Conservation (phyloP, 1,139 yeast genomes). For the Sugiyamaella pinicola region DNA sequence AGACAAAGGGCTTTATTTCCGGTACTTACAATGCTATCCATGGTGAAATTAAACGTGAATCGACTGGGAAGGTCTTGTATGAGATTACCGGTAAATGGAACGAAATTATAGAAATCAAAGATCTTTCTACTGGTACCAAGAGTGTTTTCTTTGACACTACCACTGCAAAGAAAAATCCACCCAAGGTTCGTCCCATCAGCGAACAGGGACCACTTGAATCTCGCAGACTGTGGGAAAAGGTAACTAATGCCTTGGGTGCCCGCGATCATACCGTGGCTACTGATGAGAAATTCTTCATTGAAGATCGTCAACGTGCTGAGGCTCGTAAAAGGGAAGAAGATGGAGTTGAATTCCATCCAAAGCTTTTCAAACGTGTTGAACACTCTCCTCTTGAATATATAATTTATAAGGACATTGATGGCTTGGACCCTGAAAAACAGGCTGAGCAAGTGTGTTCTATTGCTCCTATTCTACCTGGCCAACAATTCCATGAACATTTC, state of each 20-base stretch:
- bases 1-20: conserved; percentile 89
- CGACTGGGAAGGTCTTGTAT: conserved; percentile 58
- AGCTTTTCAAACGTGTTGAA: conserved; percentile 58
- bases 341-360: conserved; percentile 80
- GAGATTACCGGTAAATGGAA: conserved; percentile 92
- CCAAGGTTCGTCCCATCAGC: conserved; percentile 71
- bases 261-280: conserved; percentile 85
- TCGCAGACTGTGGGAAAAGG: conserved; percentile 78
- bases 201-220: conserved; percentile 86
- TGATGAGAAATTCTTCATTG: conserved; percentile 81
- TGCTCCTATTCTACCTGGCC: conserved; percentile 78
- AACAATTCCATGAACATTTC: conserved; percentile 61
- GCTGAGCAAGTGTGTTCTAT: conserved; percentile 58
- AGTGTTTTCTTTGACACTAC: conserved; percentile 65
- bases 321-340: conserved; percentile 77
- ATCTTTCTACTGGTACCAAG: conserved; percentile 53
- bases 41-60: conserved; percentile 63
- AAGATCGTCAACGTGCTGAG: conserved; percentile 72
- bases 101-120: conserved; percentile 72
- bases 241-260: conserved; percentile 70
- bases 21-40: conserved; percentile 91
- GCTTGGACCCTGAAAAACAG: conserved; percentile 52
- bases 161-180: conserved; percentile 54
- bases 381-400: conserved; percentile 54
- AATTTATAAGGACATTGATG: conserved; percentile 61